Percentiles rank a stretch among this genome's conserved stretches.
These are phyloP conservation scores for Lactarius deliciosus DNA, from an alignment of 768 basidiomycete species.

Conservation along the genomic window DNA sequence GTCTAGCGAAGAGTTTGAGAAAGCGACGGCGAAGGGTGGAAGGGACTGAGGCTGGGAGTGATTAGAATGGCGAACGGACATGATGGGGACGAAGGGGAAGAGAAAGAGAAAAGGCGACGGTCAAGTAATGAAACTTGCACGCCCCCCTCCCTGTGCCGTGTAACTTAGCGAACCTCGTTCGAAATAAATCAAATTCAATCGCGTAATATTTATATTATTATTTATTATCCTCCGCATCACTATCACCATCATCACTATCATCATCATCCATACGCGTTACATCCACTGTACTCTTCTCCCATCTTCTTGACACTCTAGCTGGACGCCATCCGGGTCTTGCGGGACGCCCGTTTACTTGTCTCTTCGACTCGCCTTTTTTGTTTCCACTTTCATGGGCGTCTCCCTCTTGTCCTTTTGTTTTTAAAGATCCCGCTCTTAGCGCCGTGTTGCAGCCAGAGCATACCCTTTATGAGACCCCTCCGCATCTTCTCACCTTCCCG, in stretches of 20 bases:
- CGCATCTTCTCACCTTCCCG: slow-evolving; percentile 20
- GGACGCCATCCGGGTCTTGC: not conserved
- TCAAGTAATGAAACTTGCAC: not conserved
- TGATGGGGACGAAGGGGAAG: slow-evolving; percentile 14
- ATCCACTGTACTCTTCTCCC: not conserved
- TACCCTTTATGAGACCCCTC: slow-evolving; percentile 20
- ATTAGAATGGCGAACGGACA: slow-evolving; percentile 42
- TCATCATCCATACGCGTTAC: slow-evolving; percentile 23
- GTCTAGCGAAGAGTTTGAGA: slow-evolving; percentile 56
- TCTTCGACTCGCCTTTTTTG: not conserved
- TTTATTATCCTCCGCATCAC: not conserved
- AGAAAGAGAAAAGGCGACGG: slow-evolving; percentile 3
- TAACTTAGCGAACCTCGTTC: slow-evolving; percentile 2
- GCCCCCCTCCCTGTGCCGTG: slow-evolving; percentile 5
- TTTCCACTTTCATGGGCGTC: not conserved
- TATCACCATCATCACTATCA: not conserved
- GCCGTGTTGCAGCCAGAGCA: slow-evolving; percentile 8
- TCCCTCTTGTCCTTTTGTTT: not conserved
- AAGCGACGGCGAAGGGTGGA: slow-evolving; percentile 78
- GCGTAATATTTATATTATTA: slow-evolving; percentile 3
- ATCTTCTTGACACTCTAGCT: not conserved
- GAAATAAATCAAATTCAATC: not conserved
- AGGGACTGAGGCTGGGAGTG: slow-evolving; percentile 57
- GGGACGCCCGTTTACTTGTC: not conserved
- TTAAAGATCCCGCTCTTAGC: slow-evolving; percentile 7